A percentile compares a stretch with the other conserved stretches of the same genome.
These are phyloP conservation scores for Sinapis alba DNA, from an alignment of 441 rosid genomes.

Conservation along the genomic window DNA sequence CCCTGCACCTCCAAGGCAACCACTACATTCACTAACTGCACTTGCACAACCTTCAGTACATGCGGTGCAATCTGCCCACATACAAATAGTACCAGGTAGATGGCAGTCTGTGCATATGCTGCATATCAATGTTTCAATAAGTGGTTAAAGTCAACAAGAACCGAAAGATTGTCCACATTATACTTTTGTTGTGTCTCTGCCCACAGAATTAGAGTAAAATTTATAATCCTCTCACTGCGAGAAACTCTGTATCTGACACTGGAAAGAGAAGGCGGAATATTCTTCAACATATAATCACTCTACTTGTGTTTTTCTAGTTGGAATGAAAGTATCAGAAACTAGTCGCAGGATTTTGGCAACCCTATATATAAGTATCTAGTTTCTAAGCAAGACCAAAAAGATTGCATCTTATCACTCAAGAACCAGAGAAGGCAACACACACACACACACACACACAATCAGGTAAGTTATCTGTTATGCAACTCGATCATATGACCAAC, in stretches of 20 bases:
- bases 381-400: not conserved
- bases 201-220: not conserved
- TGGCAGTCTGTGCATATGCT: conserved; percentile 99
- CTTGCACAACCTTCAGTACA: conserved; percentile 98
- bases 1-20: conserved; percentile 99
- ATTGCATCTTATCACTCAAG: not conserved
- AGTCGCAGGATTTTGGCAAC: no score
- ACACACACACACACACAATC: no score
- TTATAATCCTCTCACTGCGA: not conserved
- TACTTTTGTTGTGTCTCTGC: not conserved
- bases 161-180: not conserved
- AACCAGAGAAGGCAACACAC: no score
- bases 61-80: conserved; percentile 99
- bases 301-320: not conserved
- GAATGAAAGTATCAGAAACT: not conserved
- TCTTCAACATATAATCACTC: not conserved
- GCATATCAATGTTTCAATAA: conserved; percentile 30
- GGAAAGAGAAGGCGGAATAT: not conserved
- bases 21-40: conserved; percentile 93
- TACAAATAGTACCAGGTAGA: conserved; percentile 95
- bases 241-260: conserved; percentile 6
- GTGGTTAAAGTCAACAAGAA: not conserved
- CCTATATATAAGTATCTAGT: not conserved
- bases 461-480: not conserved
- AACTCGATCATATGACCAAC: not conserved